Evolutionary conservation across 2,329 filamentous ascomycete species (phyloP), one percentile per base, ranked within the genome.

Genomic region (Cryphonectria japonica): DNA sequence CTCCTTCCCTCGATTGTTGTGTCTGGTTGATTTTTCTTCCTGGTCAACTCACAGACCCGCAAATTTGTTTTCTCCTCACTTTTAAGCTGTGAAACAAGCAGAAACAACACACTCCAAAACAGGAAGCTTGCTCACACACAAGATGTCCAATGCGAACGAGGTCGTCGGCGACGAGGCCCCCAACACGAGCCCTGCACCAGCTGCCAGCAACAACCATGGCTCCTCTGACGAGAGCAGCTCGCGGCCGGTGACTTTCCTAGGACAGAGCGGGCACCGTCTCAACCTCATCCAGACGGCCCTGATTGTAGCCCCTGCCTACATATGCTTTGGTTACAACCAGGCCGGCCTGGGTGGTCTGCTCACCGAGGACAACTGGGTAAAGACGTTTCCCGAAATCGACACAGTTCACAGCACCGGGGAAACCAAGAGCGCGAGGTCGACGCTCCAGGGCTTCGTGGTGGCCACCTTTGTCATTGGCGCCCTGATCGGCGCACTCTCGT

Each of bases 271-370:
- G 67, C 68, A 71, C 54, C 52, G 46, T 13, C 72, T 75, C 67
- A 73, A 67, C 37, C n/a, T 72, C 41, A 39, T 73, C 29, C 74
- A 74, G 66, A 74, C 69, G 8, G 11, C 54, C 16, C 67, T 72
- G 32, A 73, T 76, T 46, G 73, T 75, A 81, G 26, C 70, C 63
- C 75, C 75, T 3, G 34, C 75, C 26, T 85, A 85, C 71, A 81
- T 85, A 68, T 78, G 84, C 64, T 86, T 85, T 74, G 85, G 85
- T 67, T 87, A 86, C 79, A 86, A 87, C 75, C 83, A 86, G 75
- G 82, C 83, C 65, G 83, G 83, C 63, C 80, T 84, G n/a, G 84
- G 84, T 61, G 84, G 84, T 19, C 78, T 86, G 29, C 71, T 78
- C 54, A 74, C 70, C 59, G 72, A 77, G 41, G 72, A n/a, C 75